Evolutionary conservation across 116 monocot species (phyloP), one percentile per base, ranked within the genome.

Genomic region (Posidonia oceanica): DNA sequence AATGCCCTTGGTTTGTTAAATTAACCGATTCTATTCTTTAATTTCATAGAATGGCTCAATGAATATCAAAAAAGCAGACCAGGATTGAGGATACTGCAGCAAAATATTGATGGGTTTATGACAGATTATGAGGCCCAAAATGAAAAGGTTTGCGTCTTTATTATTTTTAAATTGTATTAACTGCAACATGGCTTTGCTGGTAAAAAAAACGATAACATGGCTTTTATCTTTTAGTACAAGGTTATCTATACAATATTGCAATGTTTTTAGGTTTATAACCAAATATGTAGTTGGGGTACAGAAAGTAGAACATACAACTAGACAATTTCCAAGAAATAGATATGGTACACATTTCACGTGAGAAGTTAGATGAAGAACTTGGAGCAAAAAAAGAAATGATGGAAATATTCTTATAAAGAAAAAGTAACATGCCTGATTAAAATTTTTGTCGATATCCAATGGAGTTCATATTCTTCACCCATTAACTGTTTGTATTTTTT

Each of bases 21-120:
- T 18, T 66, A 18, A 18, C 7, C 11, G 8, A 40, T 60, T 20
- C 8, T 20, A 29, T 66, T 18, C 40, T 66, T 44, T 66, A 20
- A 40, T 12, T 52, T 36, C 53, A 57, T 23, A 76, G 76, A 71
- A 71, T 76, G 76, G 76, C 41, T 76, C 17, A 52, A 71, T 40
- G 71, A 56, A 4, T 76, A 76, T 64, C 40, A 65, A 3, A 64
- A 71, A 63, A 70, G 71, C 29, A 76, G 76, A 64, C 76, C 71
- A 7, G 71, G 76, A 3, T 64, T 76, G 76, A 71, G 65, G 40
- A 64, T 76, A 42, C 39, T 76, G 59, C 71, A 71, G 15, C 64
- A 71, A 54, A 57, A 42, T 4, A 51, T 76, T 14, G 64, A 65
- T 62, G 56, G 65, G 14, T 76, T 71, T 44, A 70, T 76, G 39